Base-by-base conservation (phyloP, 768 basidiomycete species). In the Favolaschia claudopus region DNA sequence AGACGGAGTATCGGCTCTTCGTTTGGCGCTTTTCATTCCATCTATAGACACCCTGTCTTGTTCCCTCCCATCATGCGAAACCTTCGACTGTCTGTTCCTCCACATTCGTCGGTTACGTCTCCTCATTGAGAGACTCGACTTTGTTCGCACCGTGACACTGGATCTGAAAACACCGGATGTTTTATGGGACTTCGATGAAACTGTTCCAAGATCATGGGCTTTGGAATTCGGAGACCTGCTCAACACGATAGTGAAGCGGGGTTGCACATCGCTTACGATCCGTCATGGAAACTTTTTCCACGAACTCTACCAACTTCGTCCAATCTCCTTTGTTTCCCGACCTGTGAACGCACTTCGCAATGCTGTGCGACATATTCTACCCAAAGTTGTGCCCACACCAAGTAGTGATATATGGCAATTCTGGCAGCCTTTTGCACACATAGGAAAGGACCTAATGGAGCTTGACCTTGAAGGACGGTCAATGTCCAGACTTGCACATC, bases 221-320 rank as follows among this genome's bases (percentile, higher is more conserved):
- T 19, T 43, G 15, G 53, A 64, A 55, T 51, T 64, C 43, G 37
- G 38, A 36, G 19, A 29, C 5, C 54, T 64, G 5, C 50, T 64
- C 5, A 60, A 64, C 36, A 53, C 37, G 10, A 52, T 57, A 25
- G 45, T 64, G 12, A 43, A 64, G 42, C 54, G 51, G 2, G 58
- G 63, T 14, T 64, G 63, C 51, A 56, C 45, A 4, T 42, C 44
- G n/a, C 40, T 64, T 10, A 60, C 63, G 5, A 7, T 64, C 25
- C 63, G 50, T 5, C 49, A 60, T 28, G 63, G 63, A 22, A 33
- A 12, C 20, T 60, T 53, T 20, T 64, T 57, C 58, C 29, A 19
- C 17, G 14, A 46, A 13, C 36, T 44, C 19, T 51, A 39, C 42
- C 29, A 56, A 27, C 32, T 46, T 39, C 43, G 42, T 38, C 37